phyloP scores from a whole-genome alignment of 192 early-diverging fungal genomes.

The Kappamyces sp. region DNA sequence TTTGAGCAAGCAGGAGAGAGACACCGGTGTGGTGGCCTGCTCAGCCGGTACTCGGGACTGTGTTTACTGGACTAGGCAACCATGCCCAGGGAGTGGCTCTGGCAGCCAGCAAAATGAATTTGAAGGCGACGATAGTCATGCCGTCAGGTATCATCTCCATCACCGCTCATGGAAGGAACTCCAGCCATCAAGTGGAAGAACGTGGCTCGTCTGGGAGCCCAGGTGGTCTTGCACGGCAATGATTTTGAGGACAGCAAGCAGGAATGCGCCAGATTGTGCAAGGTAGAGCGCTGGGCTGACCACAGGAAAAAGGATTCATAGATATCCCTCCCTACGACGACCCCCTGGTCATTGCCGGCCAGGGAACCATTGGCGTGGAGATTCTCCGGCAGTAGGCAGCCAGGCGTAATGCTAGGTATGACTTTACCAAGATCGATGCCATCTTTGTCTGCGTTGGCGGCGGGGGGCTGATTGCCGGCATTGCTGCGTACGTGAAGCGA shows the following conservation, averaged over 20 bases:
- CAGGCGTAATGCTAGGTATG: conserved; percentile 14
- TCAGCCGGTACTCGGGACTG: conserved; percentile 56
- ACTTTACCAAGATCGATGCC: conserved; percentile 56
- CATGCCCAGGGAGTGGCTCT: conserved; percentile 92
- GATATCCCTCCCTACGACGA: conserved; percentile 99
- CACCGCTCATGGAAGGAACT: conserved; percentile 23
- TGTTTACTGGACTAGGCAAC: conserved; percentile 46
- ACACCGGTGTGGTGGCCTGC: conserved; percentile 88
- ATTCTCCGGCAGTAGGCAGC: conserved; percentile 23
- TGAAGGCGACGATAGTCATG: conserved; percentile 98
- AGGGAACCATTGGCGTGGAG: conserved; percentile 87
- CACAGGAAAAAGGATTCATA: conserved; percentile 58
- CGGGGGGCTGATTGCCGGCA: conserved; percentile 88
- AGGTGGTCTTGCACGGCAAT: conserved; percentile 82
- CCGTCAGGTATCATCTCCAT: conserved; percentile 43
- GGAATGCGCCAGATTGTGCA: conserved; percentile 59
- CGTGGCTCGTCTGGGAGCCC: conserved; percentile 82
- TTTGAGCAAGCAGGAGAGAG: conserved; percentile 68
- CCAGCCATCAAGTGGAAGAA: conserved; percentile 82
- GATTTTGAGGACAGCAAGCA: conserved; percentile 94
- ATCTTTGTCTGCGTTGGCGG: conserved; percentile 92
- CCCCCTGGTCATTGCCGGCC: conserved; percentile 97
- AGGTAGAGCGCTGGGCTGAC: conserved; percentile 9
- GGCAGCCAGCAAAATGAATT: conserved; percentile 84
- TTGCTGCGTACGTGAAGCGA: conserved; percentile 90